Evolutionary conservation across 306 rosid genomes (phyloP).

Genomic region (Astragalus glycyphyllos): DNA sequence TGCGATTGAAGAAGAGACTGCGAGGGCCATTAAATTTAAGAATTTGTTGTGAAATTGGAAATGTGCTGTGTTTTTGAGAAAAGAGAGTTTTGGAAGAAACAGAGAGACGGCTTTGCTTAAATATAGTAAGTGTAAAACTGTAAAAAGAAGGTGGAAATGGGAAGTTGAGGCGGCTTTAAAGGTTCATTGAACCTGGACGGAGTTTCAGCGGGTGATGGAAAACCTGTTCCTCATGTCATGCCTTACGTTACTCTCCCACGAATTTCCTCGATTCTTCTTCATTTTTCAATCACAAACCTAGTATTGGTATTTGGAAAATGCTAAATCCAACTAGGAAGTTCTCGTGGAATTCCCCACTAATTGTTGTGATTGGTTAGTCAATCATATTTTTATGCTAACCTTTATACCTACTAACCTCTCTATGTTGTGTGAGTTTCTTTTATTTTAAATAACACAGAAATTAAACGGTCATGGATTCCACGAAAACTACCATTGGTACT

Average conservation of each 20-base stretch:
- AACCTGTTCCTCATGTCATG: slow-evolving; percentile 42
- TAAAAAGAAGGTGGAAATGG: neutral
- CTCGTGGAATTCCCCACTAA: too few relatives aligned
- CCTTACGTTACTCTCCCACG: slow-evolving; percentile 38
- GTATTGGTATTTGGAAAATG: too few relatives aligned
- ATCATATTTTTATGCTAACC: too few relatives aligned
- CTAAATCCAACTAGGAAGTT: too few relatives aligned
- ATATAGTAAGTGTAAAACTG: neutral
- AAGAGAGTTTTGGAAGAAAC: neutral
- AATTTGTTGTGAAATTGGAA: neutral
- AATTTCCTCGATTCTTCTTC: too few relatives aligned
- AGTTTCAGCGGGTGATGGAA: neutral
- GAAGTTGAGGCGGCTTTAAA: slow-evolving; percentile 24
- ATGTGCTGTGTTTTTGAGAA: neutral
- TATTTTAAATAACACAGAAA: too few relatives aligned
- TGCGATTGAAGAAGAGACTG: slow-evolving; percentile 59
- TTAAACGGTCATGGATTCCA: too few relatives aligned
- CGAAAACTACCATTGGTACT: too few relatives aligned
- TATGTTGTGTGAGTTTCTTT: too few relatives aligned
- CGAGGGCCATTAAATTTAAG: slow-evolving; percentile 55
- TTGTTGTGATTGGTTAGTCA: too few relatives aligned
- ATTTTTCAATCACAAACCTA: too few relatives aligned
- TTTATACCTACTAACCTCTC: too few relatives aligned
- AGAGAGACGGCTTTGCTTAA: neutral
- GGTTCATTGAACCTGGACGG: slow-evolving; percentile 68